Base-by-base conservation (phyloP, 179 eudicot species). In the Spergularia azorica region DNA sequence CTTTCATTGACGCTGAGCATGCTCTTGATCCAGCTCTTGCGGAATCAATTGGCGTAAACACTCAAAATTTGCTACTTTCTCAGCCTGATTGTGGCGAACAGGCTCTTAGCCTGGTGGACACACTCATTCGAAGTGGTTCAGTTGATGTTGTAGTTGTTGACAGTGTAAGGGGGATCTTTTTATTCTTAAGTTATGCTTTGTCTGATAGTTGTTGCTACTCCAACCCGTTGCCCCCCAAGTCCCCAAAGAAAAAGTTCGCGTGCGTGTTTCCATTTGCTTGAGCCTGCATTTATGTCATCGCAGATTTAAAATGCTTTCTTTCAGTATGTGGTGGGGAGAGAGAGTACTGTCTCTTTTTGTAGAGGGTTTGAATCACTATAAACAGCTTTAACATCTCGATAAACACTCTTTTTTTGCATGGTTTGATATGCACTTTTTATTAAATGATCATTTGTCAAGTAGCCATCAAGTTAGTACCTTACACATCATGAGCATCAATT, bases 41-140 rank as follows among this genome's bases (percentile, higher is more conserved):
- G n/a, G 88, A 94, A 79, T 36, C 97, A 69, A 91, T 95, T 79
- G 99, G 98, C 70, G 99, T 95, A 74, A 86, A 95, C 79, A 86
- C 97, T 36, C 71, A 81, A 76, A 91, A 95, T 81, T 84, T 95
- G 87, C 98, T 95, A 80, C 88, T 95, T 71, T 91, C 99, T 20
- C 99, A 95, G 72, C 99, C 99, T 43, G 99, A 95, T 85, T 91
- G 91, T 75, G 99, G 98, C 62, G 99, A 95, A 86, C 99, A 95
- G 86, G 99, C 99, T 80, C 94, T 95, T 36, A 89, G 98, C 83
- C 90, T 93, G 59, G 98, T 93, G 79, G 99, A 95, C 72, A 95
- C 99, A 13, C 84, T 95, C 50, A 91, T 95, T 72, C 87, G 99
- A 69, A 95, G 99, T 86, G 98, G 99, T 76, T 91, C 99, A 60